Percentiles rank a stretch among this genome's conserved stretches.
Conservation (phyloP, 140 eudicot species). For the Senecio squalidus region DNA sequence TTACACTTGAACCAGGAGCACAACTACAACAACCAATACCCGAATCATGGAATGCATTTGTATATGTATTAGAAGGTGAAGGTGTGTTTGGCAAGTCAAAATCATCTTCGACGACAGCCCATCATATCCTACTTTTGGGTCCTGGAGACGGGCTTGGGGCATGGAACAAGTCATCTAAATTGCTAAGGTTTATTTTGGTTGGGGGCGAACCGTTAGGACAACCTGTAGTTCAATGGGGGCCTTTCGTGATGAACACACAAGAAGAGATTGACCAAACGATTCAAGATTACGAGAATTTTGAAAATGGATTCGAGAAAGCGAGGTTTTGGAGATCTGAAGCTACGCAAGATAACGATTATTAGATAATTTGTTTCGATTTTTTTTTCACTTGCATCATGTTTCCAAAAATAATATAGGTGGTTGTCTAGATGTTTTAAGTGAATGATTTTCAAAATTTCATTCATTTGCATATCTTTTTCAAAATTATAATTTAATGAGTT, state of each 20-base stretch:
- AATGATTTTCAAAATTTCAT: slow-evolving; percentile 24
- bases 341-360: slow-evolving; percentile 16
- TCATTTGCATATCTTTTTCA: slow-evolving; percentile 16
- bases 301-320: slow-evolving; percentile 84
- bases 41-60: slow-evolving; percentile 66
- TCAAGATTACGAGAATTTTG: slow-evolving; percentile 63
- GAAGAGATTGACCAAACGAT: slow-evolving; percentile 74
- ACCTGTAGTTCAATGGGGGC: slow-evolving; percentile 69
- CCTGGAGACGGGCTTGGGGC: slow-evolving; percentile 59
- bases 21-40: slow-evolving; percentile 60
- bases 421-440: slow-evolving; percentile 18
- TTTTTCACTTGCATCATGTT: slow-evolving; percentile 3
- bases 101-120: slow-evolving; percentile 39
- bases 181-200: slow-evolving; percentile 54
- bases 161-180: slow-evolving; percentile 57
- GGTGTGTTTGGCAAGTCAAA: slow-evolving; percentile 57
- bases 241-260: slow-evolving; percentile 87
- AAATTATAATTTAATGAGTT: background rate
- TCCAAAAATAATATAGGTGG: slow-evolving; percentile 16
- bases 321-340: slow-evolving; percentile 69
- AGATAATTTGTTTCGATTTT: background rate
- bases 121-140: slow-evolving; percentile 60
- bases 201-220: slow-evolving; percentile 86
- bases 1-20: slow-evolving; percentile 69
- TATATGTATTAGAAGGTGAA: slow-evolving; percentile 73